phyloP scores from a whole-genome alignment of 2,329 filamentous ascomycete species.

The Phyllosticta citribraziliensis region DNA sequence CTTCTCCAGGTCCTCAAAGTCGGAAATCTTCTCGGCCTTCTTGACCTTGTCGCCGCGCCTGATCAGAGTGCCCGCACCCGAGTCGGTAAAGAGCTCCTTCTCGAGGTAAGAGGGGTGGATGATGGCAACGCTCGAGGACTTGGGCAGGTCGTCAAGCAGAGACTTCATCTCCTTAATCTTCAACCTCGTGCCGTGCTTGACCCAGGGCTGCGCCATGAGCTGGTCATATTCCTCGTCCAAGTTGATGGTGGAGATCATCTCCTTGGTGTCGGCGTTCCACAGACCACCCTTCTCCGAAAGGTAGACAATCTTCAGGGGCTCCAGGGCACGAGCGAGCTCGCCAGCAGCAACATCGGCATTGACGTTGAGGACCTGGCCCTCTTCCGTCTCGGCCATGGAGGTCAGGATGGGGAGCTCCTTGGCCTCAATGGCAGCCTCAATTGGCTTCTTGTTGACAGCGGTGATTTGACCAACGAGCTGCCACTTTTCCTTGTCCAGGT shows the following conservation, averaged over 20 bases:
- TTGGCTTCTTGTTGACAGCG: slow-evolving; percentile 78
- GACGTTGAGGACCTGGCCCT: slow-evolving; percentile 90
- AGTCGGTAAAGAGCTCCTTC: slow-evolving; percentile 94
- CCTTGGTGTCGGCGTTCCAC: slow-evolving; percentile 84
- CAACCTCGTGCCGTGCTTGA: slow-evolving; percentile 83
- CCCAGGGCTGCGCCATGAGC: slow-evolving; percentile 90
- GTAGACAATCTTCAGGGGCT: slow-evolving; percentile 96
- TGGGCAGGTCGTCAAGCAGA: slow-evolving; percentile 75
- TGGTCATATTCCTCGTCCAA: slow-evolving; percentile 91
- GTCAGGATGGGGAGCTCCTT: slow-evolving; percentile 89
- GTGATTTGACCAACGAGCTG: slow-evolving; percentile 93
- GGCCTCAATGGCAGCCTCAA: slow-evolving; percentile 78
- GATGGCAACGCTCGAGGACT: slow-evolving; percentile 90
- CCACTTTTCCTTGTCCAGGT: slow-evolving; percentile 93
- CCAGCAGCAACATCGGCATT: slow-evolving; percentile 96
- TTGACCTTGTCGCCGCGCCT: slow-evolving; percentile 84
- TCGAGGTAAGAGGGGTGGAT: slow-evolving; percentile 94
- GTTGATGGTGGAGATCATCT: slow-evolving; percentile 96
- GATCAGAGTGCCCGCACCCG: slow-evolving; percentile 86
- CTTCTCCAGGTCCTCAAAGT: slow-evolving; percentile 66
- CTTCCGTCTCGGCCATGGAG: slow-evolving; percentile 87
- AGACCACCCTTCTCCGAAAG: slow-evolving; percentile 96
- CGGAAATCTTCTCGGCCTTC: slow-evolving; percentile 57
- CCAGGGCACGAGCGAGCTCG: slow-evolving; percentile 76
- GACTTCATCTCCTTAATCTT: slow-evolving; percentile 99